Base-by-base conservation (phyloP, 2,329 filamentous ascomycete genomes). In the Penicillium sp. region DNA sequence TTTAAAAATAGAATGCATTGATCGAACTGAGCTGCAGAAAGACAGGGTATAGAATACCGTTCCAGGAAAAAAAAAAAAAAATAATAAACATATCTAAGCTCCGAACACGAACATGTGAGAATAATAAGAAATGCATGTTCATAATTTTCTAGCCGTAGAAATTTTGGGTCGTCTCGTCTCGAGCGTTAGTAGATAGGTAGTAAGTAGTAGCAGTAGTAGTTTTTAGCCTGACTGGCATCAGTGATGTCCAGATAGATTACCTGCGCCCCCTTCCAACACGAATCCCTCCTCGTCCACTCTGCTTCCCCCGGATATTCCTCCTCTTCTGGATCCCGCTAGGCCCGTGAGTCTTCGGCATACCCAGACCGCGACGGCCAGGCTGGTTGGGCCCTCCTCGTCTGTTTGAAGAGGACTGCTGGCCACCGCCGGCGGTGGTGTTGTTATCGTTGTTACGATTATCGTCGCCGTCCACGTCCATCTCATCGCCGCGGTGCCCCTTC, bases 391-490 rank as follows among this genome's bases (percentile, higher is more conserved):
- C 54, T 41, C 56, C 59, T 46, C 58, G 29, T 13, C 58, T 45
- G 41, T 61, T 59, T 29, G 61, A 61, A 17, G 55, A 57, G 9
- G 49, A 29, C 30, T 59, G 57, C n/a, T 38, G 50, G 15, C 56
- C 29, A 9, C 51, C 49, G 26, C 26, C 26, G 26, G 26, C 5
- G 23, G 62, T 50, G 23, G 41, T 57, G 44, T 58, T 23, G 9
- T 67, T 69, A 13, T 58, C 45, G 29, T 64, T 62, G 6, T 70
- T 66, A 29, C 70, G 66, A 5, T 69, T 66, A 29, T 70, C 66
- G 21, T 68, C 66, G 15, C 71, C 71, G 41, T 70, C 70, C 19
- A 81, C 76, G 67, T 84, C 81, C 65, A 83, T 72, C 54, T 81
- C 79, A 67, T 78, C 76, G 45, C 71, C 75, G 21, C 79, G 77